These are phyloP conservation scores for Daedaleopsis sinensis DNA, from an alignment of 768 basidiomycete species.

Conservation along the genomic window DNA sequence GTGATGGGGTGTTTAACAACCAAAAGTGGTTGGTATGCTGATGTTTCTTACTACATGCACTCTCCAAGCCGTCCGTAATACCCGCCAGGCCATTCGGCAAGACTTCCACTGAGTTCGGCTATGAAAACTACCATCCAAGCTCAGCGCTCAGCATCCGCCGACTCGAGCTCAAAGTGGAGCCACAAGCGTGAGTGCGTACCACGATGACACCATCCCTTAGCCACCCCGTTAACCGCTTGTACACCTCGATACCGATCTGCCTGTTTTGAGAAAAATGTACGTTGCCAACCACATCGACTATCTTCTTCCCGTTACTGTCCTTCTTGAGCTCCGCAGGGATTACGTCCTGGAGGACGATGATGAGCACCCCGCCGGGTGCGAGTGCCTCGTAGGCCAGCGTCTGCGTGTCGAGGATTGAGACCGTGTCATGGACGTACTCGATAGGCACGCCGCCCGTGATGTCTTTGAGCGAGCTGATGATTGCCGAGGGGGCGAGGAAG, in stretches of 20 bases:
- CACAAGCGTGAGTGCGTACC: slow-evolving; percentile 19
- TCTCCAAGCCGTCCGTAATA: too few species aligned
- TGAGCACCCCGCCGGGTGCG: slow-evolving; percentile 40
- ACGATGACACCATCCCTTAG: slow-evolving; percentile 20
- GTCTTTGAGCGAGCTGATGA: slow-evolving; percentile 4
- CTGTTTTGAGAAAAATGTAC: slow-evolving; percentile 4
- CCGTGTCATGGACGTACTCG: slow-evolving; percentile 32
- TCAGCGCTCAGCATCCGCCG: too few species aligned
- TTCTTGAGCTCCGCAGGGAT: too few species aligned
- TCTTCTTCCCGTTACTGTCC: not conserved
- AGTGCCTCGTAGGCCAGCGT: slow-evolving; percentile 39
- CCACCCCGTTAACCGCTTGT: slow-evolving; percentile 15
- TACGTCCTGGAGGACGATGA: not conserved
- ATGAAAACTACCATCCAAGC: too few species aligned
- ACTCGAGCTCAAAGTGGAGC: too few species aligned
- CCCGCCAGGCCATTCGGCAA: too few species aligned
- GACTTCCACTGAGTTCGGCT: too few species aligned
- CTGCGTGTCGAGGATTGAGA: slow-evolving; percentile 42
- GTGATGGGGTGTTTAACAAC: too few species aligned
- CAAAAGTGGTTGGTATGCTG: too few species aligned
- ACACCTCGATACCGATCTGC: slow-evolving; percentile 12
- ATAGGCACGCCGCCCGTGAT: slow-evolving; percentile 5
- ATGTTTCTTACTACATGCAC: too few species aligned
- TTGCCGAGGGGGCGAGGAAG: not conserved
- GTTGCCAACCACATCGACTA: slow-evolving; percentile 8